Evolutionary conservation across 495 filamentous ascomycete species (phyloP).

Genomic region (Hypoxylon fuscum): DNA sequence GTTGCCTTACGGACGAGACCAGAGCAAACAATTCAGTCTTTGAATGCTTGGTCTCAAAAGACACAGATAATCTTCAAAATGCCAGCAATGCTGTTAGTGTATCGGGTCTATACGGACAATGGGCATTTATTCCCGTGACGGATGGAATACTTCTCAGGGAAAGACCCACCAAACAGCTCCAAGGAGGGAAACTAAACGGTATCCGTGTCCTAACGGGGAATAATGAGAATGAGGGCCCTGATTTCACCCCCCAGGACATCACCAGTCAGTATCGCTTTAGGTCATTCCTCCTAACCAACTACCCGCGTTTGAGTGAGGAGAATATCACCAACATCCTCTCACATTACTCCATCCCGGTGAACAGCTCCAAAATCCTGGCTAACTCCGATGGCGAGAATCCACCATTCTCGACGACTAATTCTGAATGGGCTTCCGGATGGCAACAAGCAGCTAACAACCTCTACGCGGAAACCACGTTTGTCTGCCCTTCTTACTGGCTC

Average conservation of each 20-base stretch:
- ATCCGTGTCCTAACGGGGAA: conserved; percentile 36
- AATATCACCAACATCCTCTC: conserved; percentile 55
- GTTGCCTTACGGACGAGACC: conserved; percentile 52
- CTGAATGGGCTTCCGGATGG: conserved; percentile 42
- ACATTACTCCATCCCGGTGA: conserved; percentile 54
- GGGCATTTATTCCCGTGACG: conserved; percentile 55
- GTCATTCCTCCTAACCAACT: conserved; percentile 54
- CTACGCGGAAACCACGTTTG: conserved; percentile 67
- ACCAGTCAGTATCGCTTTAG: conserved; percentile 55
- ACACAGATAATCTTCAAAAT: conserved; percentile 62
- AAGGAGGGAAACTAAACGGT: conserved; percentile 50
- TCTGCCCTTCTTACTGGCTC: conserved; percentile 70
- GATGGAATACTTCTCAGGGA: conserved; percentile 31
- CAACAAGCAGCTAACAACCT: conserved; percentile 55
- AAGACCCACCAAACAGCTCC: conserved; percentile 55
- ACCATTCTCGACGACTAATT: conserved; percentile 46
- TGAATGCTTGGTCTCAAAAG: conserved; percentile 47
- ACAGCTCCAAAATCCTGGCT: conserved; percentile 19
- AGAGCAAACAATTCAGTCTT: conserved; percentile 36
- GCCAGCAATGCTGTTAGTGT: conserved; percentile 62
- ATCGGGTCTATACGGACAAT: conserved; percentile 54
- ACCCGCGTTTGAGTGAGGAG: conserved; percentile 58
- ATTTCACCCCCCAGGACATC: conserved; percentile 62
- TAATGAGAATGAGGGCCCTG: conserved; percentile 45
- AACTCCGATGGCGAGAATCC: conserved; percentile 42